Evolutionary conservation across 345 rosid genomes (phyloP), one percentile per base, ranked within the genome.

Genomic region (Euphorbia tirucalli): DNA sequence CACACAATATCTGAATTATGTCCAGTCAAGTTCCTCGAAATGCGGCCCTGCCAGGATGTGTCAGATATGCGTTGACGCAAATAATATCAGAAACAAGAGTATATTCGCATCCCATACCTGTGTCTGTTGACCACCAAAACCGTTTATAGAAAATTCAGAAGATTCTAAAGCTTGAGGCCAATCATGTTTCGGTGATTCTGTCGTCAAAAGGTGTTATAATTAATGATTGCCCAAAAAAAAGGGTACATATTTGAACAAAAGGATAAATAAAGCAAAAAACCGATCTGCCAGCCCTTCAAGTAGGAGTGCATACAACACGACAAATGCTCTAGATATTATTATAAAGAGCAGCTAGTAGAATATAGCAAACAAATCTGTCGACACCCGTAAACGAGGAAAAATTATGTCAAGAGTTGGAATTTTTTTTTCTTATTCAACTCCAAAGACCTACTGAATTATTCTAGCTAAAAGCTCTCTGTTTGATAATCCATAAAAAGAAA

Each of bases 1-100:
- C 99, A 92, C 66, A 86, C 84, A 79, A 95, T 89, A 65, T 87
- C 95, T 58, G 90, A 87, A 84, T 71, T 86, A 43, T 76, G 84
- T 68, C 85, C 90, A 69, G 72, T 85, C 76, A 79, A 70, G 71
- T 79, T 85, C 76, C 86, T 83, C 1, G 85, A 79, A 80, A 60
- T 82, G 64, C 72, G 85, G 64, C 80, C 86, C 97, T 95, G 85
- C 46, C 30, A 83, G 32, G 19, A 37, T 22, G 52, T 35, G 39
- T 66, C 63, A 66, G 11, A 60, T 54, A 55, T 73, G 57, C 7
- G 74, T 39, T 65, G 15, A 49, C 78, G 71, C 50, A 78, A 22
- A 22, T 32, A 30, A 66, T 61, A 68, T 37, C 22, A 75, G 59
- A 61, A 71, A 57, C 68, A 56, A 69, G 44, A 30, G 5, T 65